Evolutionary conservation across 495 filamentous ascomycete genomes (phyloP).

Genomic region (Talaromyces proteolyticus): DNA sequence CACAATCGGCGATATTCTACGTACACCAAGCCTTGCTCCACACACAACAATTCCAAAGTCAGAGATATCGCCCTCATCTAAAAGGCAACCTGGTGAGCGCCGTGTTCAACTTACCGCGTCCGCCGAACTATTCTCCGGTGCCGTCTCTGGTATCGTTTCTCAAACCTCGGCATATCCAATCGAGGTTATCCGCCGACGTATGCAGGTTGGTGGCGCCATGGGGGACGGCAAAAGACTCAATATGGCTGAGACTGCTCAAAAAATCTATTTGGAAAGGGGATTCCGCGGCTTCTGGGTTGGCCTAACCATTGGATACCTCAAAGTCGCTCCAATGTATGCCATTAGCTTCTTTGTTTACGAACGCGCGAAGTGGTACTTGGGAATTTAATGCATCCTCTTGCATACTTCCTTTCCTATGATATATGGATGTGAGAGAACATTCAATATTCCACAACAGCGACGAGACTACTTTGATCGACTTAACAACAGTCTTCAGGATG

Average conservation of each 20-base stretch:
- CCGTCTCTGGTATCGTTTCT: slow-evolving; percentile 76
- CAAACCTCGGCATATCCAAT: slow-evolving; percentile 91
- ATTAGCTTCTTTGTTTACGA: slow-evolving; percentile 77
- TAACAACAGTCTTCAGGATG: too few relatives aligned
- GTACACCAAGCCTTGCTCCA: slow-evolving; percentile 52
- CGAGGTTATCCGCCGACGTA: slow-evolving; percentile 83
- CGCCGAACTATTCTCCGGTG: slow-evolving; percentile 80
- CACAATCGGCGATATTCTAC: slow-evolving; percentile 73
- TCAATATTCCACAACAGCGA: too few relatives aligned
- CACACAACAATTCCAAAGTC: slow-evolving; percentile 59
- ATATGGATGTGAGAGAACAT: slow-evolving; percentile 12
- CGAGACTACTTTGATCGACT: too few relatives aligned
- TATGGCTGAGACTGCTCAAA: slow-evolving; percentile 69
- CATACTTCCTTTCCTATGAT: background rate
- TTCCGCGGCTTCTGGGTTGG: slow-evolving; percentile 86
- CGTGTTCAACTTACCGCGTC: slow-evolving; percentile 51
- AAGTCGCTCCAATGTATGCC: slow-evolving; percentile 87
- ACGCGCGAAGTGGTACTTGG: slow-evolving; percentile 65
- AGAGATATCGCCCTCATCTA: slow-evolving; percentile 9
- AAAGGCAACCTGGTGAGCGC: slow-evolving; percentile 5
- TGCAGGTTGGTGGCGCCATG: slow-evolving; percentile 94
- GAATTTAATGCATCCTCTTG: slow-evolving; percentile 47
- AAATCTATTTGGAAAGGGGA: slow-evolving; percentile 71
- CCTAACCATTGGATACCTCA: slow-evolving; percentile 88
- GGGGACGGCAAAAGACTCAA: slow-evolving; percentile 76